Conservation (phyloP, 2,329 filamentous ascomycete species). For the Xylaria sp. region DNA sequence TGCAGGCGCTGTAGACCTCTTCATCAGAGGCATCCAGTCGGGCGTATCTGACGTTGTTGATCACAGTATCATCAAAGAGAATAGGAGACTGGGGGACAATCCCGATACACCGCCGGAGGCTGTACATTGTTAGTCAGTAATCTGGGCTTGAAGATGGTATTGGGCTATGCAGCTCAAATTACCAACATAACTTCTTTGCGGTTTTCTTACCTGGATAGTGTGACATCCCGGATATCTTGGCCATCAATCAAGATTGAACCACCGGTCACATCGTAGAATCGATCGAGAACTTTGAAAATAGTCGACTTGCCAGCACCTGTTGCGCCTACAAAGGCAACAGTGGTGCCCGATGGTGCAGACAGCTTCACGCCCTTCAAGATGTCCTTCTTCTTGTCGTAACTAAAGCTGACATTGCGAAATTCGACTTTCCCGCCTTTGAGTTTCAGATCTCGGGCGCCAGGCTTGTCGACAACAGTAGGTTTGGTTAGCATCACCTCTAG, state of each 20-base stretch:
- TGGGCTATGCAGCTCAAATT: neutral
- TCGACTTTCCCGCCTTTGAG: conserved; percentile 59
- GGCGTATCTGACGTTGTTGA: conserved; percentile 61
- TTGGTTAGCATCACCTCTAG: conserved; percentile 64
- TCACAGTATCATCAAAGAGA: conserved; percentile 59
- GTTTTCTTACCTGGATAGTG: conserved; percentile 41
- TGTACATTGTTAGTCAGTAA: conserved; percentile 28
- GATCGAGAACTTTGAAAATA: conserved; percentile 55
- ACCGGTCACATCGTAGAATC: conserved; percentile 55
- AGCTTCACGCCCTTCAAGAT: conserved; percentile 62
- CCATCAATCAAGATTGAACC: conserved; percentile 55
- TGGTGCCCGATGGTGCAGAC: conserved; percentile 56
- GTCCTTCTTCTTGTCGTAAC: conserved; percentile 63
- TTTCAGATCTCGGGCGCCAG: conserved; percentile 55
- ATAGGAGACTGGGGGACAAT: conserved; percentile 53
- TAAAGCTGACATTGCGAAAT: conserved; percentile 62
- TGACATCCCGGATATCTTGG: conserved; percentile 51
- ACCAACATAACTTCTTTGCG: neutral
- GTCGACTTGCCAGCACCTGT: conserved; percentile 62
- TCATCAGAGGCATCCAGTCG: conserved; percentile 54
- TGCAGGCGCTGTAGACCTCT: conserved; percentile 57
- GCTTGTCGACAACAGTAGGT: conserved; percentile 59
- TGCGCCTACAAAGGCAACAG: conserved; percentile 64
- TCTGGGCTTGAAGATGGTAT: neutral
- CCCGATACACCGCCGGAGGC: conserved; percentile 49